phyloP scores from a whole-genome alignment of 2,329 filamentous ascomycete species.

The Clonostachys solani region DNA sequence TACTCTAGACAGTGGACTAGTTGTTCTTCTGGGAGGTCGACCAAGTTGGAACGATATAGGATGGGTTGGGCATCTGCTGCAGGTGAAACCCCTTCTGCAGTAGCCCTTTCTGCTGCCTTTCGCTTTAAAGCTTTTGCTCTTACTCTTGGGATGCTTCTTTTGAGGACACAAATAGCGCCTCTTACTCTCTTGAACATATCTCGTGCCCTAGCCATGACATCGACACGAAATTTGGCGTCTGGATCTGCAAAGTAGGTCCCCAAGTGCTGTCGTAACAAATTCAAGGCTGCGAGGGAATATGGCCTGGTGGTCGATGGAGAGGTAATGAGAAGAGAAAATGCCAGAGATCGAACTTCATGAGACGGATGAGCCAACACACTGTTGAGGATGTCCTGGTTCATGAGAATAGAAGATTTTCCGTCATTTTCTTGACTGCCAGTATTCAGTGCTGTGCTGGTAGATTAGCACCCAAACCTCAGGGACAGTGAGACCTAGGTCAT shows the following conservation, averaged over 20 bases:
- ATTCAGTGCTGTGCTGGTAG: constrained; percentile 15
- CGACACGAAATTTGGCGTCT: constrained; percentile 81
- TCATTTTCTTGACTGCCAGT: constrained; percentile 7
- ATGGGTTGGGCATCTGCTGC: background rate
- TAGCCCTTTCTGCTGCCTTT: constrained; percentile 4
- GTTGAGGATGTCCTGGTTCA: constrained; percentile 41
- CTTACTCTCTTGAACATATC: constrained; percentile 74
- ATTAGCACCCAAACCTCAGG: constrained; percentile 7
- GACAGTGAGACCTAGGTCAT: background rate
- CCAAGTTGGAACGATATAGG: background rate
- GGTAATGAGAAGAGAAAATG: constrained; percentile 73
- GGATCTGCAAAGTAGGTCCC: constrained; percentile 74
- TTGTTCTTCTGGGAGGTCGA: constrained; percentile 25
- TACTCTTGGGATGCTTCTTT: constrained; percentile 33
- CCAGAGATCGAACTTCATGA: constrained; percentile 69
- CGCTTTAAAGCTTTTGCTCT: constrained; percentile 25
- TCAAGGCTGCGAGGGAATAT: constrained; percentile 58
- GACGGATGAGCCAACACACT: constrained; percentile 50
- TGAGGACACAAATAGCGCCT: constrained; percentile 56
- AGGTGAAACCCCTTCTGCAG: background rate
- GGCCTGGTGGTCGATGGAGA: constrained; percentile 73
- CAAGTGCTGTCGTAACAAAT: constrained; percentile 61
- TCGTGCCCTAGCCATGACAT: constrained; percentile 70
- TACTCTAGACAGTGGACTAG: constrained; percentile 34
- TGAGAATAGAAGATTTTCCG: constrained; percentile 19